Percentiles rank a stretch among this genome's conserved stretches.
Conservation (phyloP, 23 red algal genomes). For the Gracilaria gracilis region DNA sequence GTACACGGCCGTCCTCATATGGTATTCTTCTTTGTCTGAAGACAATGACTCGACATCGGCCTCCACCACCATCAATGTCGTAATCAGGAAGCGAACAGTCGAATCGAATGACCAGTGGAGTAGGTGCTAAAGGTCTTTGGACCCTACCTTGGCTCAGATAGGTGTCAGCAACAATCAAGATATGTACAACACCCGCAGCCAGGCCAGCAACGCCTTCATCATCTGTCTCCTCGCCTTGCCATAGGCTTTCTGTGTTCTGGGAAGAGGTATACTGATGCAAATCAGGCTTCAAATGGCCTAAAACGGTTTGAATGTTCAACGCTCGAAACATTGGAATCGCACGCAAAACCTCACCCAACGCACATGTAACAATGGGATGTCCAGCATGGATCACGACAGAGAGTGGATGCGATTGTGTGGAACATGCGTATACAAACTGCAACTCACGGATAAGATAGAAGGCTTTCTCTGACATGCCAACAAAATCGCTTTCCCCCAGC, state of each 20-base stretch:
- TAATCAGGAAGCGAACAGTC: conserved; percentile 57
- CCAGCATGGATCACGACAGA: conserved; percentile 60
- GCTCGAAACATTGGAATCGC: conserved; percentile 48
- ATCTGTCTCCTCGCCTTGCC: conserved; percentile 72
- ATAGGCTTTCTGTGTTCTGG: neutral
- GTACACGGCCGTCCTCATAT: neutral
- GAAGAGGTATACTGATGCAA: neutral
- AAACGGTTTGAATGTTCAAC: conserved; percentile 29
- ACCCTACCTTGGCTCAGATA: neutral
- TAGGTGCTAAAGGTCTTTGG: conserved; percentile 44
- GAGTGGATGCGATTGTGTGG: conserved; percentile 39
- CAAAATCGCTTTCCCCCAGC: conserved; percentile 11
- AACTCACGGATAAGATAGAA: conserved; percentile 59
- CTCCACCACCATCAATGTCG: conserved; percentile 63
- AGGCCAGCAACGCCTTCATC: conserved; percentile 59
- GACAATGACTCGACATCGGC: conserved; percentile 65
- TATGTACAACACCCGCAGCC: conserved; percentile 28
- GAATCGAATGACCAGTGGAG: conserved; percentile 64
- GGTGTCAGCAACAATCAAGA: conserved; percentile 60
- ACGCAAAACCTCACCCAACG: conserved; percentile 48
- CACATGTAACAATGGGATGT: conserved; percentile 41
- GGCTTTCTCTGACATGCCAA: conserved; percentile 51
- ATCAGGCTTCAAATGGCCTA: conserved; percentile 9
- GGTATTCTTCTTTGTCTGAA: conserved; percentile 46
- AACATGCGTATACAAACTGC: conserved; percentile 57